These are phyloP conservation scores for Durotheca rogersii DNA, from an alignment of 495 filamentous ascomycete genomes.

Conservation along the genomic window DNA sequence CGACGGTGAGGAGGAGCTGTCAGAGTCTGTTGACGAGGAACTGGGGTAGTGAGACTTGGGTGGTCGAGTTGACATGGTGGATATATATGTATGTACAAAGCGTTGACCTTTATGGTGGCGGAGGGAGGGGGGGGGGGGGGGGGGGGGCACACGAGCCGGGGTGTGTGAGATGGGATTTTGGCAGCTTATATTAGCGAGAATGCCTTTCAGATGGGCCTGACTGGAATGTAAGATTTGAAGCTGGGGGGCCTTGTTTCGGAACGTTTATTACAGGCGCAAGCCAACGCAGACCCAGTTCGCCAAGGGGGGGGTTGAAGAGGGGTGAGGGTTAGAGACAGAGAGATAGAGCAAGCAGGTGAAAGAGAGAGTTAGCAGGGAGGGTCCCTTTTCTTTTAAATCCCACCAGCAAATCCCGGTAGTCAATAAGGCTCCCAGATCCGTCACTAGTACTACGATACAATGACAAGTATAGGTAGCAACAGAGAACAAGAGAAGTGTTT, in stretches of 20 bases:
- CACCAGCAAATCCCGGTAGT: constrained; percentile 2
- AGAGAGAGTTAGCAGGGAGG: constrained; percentile 18
- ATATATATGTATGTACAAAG: constrained; percentile 2
- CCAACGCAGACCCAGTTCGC: constrained; percentile 27
- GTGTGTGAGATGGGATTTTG: constrained; percentile 10
- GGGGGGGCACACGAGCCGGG: constrained; percentile 7
- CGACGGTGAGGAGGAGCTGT: constrained; percentile 41
- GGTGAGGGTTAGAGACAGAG: too few species aligned
- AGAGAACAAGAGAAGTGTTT: constrained; percentile 21
- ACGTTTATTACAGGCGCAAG: constrained; percentile 23
- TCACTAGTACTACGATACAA: constrained; percentile 1
- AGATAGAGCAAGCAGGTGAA: too few species aligned
- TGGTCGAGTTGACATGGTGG: constrained; percentile 42
- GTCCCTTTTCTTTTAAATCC: constrained; percentile 22
- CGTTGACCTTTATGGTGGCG: constrained; percentile 4
- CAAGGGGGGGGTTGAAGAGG: constrained; percentile 4
- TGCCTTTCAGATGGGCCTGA: constrained; percentile 18
- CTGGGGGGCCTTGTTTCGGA: constrained; percentile 26
- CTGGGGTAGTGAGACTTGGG: constrained; percentile 40
- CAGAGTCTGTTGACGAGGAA: constrained; percentile 39
- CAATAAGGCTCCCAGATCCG: constrained; percentile 10
- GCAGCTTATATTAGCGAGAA: constrained; percentile 21
- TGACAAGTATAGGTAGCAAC: constrained; percentile 12
- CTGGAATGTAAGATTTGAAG: constrained; percentile 22
- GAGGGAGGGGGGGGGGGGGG: constrained; percentile 2